Conservation (phyloP, 148 eudicot genomes). For the Chenopodium quinoa region DNA sequence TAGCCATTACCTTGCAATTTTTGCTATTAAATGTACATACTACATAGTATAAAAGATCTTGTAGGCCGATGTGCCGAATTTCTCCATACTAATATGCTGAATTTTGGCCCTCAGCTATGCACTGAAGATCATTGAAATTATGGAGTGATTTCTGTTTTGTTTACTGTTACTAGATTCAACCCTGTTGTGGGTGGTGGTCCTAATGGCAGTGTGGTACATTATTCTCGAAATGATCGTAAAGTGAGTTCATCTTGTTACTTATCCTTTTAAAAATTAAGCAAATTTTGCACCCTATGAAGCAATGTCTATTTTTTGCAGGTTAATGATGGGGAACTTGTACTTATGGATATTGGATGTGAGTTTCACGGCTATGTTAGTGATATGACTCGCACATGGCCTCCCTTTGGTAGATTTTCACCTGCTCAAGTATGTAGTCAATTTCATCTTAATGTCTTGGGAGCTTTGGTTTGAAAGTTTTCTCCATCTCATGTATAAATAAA, state of each 20-base stretch:
- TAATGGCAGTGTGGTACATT: slow-evolving; percentile 87
- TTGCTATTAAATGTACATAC: not conserved
- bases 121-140: not conserved
- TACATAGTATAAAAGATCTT: not conserved
- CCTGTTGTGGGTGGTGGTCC: slow-evolving; percentile 98
- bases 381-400: slow-evolving; percentile 97
- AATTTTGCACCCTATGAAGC: slow-evolving; percentile 2
- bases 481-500: not conserved
- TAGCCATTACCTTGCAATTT: not conserved
- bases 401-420: slow-evolving; percentile 68
- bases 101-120: not conserved
- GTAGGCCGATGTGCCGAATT: not conserved
- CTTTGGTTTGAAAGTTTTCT: not conserved
- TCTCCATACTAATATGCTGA: not conserved
- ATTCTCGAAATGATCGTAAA: slow-evolving; percentile 85
- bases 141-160: slow-evolving; percentile 1
- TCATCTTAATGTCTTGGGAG: slow-evolving; percentile 4
- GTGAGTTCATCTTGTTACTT: slow-evolving; percentile 43
- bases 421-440: slow-evolving; percentile 49
- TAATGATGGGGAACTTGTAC: slow-evolving; percentile 63
- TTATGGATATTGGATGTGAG: slow-evolving; percentile 96
- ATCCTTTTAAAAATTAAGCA: not conserved
- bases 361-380: slow-evolving; percentile 95
- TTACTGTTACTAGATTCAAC: slow-evolving; percentile 55
- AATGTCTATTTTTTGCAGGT: slow-evolving; percentile 44